phyloP scores from a whole-genome alignment of 2,329 filamentous ascomycete genomes.

The Aspergillus versicolor region DNA sequence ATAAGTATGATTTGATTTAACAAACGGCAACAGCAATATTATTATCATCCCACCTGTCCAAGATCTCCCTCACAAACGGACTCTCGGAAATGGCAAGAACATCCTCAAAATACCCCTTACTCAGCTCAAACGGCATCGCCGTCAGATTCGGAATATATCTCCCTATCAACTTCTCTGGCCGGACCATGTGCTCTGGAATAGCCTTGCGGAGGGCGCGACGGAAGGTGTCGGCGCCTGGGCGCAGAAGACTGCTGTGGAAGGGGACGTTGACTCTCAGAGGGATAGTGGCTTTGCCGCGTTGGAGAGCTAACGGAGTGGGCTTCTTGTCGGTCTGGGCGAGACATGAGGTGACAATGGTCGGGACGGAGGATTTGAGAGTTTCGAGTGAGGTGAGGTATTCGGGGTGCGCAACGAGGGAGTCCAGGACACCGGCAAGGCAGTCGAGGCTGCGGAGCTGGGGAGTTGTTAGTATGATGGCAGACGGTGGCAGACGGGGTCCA shows the following conservation, averaged over 20 bases:
- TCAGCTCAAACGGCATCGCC: conserved; percentile 92
- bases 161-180: conserved; percentile 91
- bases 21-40: too few relatives aligned
- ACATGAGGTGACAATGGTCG: conserved; percentile 33
- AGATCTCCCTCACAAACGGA: too few relatives aligned
- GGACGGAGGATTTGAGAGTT: neutral
- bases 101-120: conserved; percentile 94
- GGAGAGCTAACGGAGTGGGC: conserved; percentile 80
- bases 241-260: conserved; percentile 98
- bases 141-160: conserved; percentile 99
- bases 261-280: conserved; percentile 96
- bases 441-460: conserved; percentile 60
- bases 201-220: conserved; percentile 97
- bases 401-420: conserved; percentile 89
- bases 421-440: conserved; percentile 74
- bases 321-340: conserved; percentile 73
- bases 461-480: conserved; percentile 21
- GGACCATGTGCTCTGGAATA: conserved; percentile 98
- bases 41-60: too few relatives aligned
- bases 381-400: conserved; percentile 63
- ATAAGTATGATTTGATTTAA: too few relatives aligned
- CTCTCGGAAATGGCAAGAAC: too few relatives aligned
- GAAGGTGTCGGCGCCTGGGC: conserved; percentile 98
- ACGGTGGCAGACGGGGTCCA: neutral
- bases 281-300: conserved; percentile 95